These are phyloP conservation scores for Trichoderma arundinaceum DNA, from an alignment of 2,329 filamentous ascomycete species.

Conservation along the genomic window DNA sequence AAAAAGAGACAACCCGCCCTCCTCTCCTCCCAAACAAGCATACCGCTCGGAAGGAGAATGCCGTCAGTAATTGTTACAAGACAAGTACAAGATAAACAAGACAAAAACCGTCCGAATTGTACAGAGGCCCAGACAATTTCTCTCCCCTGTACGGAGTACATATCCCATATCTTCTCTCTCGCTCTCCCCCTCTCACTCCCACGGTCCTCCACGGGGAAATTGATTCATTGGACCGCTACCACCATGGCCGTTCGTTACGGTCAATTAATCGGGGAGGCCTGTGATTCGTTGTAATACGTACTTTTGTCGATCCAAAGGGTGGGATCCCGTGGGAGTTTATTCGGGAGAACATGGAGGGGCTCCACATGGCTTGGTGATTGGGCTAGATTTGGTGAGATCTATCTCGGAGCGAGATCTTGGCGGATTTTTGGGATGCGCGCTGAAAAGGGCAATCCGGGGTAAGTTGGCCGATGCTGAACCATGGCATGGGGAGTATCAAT, in stretches of 20 bases:
- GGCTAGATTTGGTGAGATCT: not conserved
- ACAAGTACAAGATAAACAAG: not conserved
- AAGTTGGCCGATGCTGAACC: not conserved
- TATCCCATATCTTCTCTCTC: not conserved
- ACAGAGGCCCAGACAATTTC: too few relatives aligned
- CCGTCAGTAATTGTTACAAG: not conserved
- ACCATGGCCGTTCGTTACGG: constrained; percentile 7
- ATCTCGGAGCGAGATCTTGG: not conserved
- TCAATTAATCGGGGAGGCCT: constrained; percentile 21
- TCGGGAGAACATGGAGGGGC: constrained; percentile 4
- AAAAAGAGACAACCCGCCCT: not conserved
- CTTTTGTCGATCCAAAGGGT: not conserved
- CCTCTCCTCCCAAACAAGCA: not conserved
- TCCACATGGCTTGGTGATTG: constrained; percentile 7
- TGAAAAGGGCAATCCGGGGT: constrained; percentile 22
- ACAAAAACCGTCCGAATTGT: not conserved
- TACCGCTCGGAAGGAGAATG: not conserved
- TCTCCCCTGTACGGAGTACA: not conserved
- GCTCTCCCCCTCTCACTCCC: not conserved
- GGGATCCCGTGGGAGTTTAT: constrained; percentile 24
- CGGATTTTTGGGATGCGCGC: not conserved
- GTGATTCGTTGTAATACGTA: not conserved
- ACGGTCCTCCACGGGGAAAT: constrained; percentile 7
- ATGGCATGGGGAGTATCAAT: too few relatives aligned
- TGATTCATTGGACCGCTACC: not conserved